Conservation (phyloP, 371 early-diverging fungal genomes). For the Mortierella sp. region DNA sequence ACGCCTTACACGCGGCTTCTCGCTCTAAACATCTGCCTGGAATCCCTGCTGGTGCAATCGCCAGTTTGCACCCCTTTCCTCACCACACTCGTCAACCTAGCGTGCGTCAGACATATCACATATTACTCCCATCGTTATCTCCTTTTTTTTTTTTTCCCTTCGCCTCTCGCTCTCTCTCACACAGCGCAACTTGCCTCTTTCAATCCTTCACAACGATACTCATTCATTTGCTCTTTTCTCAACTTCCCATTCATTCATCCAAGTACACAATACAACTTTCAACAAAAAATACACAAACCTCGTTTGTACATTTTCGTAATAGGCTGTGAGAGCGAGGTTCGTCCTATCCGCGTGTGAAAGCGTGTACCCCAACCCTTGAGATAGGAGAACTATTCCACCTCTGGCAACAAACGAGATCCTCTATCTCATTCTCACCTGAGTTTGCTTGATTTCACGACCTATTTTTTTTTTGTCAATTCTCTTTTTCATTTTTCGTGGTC, state of each 20-base stretch:
- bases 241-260: not conserved
- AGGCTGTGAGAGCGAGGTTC: not conserved
- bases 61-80: not conserved
- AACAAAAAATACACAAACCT: not conserved
- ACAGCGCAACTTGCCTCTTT: too few species aligned
- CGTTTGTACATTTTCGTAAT: too few species aligned
- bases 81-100: not conserved
- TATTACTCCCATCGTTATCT: not conserved
- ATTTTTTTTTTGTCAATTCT: not conserved
- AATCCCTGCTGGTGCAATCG: too few species aligned
- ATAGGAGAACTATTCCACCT: not conserved
- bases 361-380: not conserved
- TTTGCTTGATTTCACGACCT: not conserved
- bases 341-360: not conserved
- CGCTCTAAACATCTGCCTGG: too few species aligned
- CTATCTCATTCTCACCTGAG: not conserved
- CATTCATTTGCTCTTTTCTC: too few species aligned
- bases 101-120: not conserved
- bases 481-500: not conserved
- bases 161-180: not conserved
- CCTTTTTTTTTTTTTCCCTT: not conserved
- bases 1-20: too few species aligned
- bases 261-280: not conserved
- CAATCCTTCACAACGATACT: too few species aligned
- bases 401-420: not conserved